Evolutionary conservation across 176 grass and related monocot genomes (phyloP), one percentile per base, ranked within the genome.

Genomic region (Eleusine coracana): DNA sequence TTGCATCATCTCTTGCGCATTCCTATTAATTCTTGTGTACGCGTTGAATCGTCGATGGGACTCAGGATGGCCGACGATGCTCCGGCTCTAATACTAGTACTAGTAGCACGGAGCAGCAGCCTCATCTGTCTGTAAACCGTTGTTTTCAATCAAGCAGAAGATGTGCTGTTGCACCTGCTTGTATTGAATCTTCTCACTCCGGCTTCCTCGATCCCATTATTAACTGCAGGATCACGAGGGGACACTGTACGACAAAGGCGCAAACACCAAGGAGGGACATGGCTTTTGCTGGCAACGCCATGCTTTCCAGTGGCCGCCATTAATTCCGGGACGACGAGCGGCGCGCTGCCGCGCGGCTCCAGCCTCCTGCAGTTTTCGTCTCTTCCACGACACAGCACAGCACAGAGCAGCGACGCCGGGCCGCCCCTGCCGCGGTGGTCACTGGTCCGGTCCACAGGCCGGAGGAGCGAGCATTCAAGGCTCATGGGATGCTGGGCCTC

Each of bases 241-340:
- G 23, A 12, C 59, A 4, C 59, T 4, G 7, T 60, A 60, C 58
- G 8, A 25, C 58, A 10, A 20, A 60, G 21, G 58, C 58, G 8
- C 58, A 21, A 62, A 62, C 59, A 62, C 23, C 60, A 29, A 63
- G 25, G 60, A 59, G 55, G 20, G 51, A 60, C 8, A 18, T 20
- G 17, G 52, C 49, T 17, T 51, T 11, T 16, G 54, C 54, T 56
- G 46, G 75, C 75, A 45, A 77, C 20, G 46, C 65, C 78, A 55
- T 40, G 79, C 51, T 81, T 81, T 81, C 66, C 23, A 21, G 66
- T 44, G 67, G 37, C 50, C 66, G 65, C 79, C 79, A 70, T 79
- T 80, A 39, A 80, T 46, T 56, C 39, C 65, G 66, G 21, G 21
- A 52, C 65, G 64, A 55, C 60, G 60, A 63, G 60, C 23, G 7